These are phyloP conservation scores for Heterobasidion irregulare DNA, from an alignment of 1,284 basidiomycete genomes.

Conservation along the genomic window DNA sequence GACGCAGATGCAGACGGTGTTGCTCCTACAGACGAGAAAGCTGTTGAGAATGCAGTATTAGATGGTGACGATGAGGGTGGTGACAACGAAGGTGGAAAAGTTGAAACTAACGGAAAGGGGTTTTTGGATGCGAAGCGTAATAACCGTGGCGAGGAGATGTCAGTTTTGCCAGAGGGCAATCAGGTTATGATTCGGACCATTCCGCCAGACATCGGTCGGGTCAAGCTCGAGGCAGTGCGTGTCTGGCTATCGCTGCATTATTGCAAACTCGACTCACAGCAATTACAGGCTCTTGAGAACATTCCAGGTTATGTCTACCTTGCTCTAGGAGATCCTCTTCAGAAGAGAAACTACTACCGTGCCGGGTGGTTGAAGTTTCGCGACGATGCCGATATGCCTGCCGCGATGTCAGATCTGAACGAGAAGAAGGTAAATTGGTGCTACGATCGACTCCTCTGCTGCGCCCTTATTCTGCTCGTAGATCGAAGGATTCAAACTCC, in stretches of 20 bases:
- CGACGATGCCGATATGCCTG: conserved; percentile 75
- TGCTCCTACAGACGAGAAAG: conserved; percentile 32
- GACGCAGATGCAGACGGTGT: conserved; percentile 17
- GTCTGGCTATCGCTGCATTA: conserved; percentile 5
- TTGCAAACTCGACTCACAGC: conserved; percentile 7
- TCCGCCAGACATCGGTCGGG: conserved; percentile 81
- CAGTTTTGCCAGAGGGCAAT: conserved; percentile 71
- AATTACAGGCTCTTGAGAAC: conserved; percentile 51
- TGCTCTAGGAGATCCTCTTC: conserved; percentile 82
- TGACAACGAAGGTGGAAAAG: conserved; percentile 54
- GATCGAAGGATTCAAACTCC: conserved; percentile 91
- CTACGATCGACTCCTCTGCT: background rate
- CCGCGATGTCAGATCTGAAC: conserved; percentile 63
- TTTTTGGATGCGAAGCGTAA: conserved; percentile 34
- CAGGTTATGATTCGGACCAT: conserved; percentile 93
- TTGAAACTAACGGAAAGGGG: conserved; percentile 51
- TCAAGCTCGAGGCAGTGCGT: conserved; percentile 81
- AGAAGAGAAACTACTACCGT: conserved; percentile 86
- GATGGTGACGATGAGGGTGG: conserved; percentile 67
- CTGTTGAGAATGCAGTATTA: conserved; percentile 44
- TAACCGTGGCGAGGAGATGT: conserved; percentile 65
- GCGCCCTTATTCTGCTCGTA: conserved; percentile 22
- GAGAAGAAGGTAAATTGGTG: conserved; percentile 65
- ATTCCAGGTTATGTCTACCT: conserved; percentile 72
- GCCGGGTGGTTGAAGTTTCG: conserved; percentile 86